Conservation (phyloP, 805 yeast species). For the Ogataea haglerorum region DNA sequence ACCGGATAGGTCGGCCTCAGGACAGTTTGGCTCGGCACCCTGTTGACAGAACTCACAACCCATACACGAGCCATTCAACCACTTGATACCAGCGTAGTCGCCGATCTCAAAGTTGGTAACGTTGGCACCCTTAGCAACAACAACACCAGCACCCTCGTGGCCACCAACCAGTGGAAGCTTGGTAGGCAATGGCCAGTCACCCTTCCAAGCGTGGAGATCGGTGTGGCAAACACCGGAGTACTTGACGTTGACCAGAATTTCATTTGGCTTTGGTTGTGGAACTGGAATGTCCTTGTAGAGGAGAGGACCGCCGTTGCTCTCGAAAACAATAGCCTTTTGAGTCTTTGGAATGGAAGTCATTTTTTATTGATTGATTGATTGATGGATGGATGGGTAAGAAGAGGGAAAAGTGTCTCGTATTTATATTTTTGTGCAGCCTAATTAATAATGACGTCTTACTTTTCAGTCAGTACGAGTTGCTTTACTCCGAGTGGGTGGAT, state of each 20-base stretch:
- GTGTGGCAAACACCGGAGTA: conserved; percentile 95
- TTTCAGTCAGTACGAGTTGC: conserved; percentile 5
- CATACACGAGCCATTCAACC: conserved; percentile 78
- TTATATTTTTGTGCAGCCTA: conserved; percentile 4
- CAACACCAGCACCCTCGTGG: conserved; percentile 87
- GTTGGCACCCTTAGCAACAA: conserved; percentile 69
- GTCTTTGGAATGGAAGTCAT: conserved; percentile 49
- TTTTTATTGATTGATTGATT: background rate
- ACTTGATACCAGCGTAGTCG: conserved; percentile 79
- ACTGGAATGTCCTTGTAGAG: conserved; percentile 73
- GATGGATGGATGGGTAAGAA: background rate
- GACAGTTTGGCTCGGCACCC: conserved; percentile 69
- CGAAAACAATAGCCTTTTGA: conserved; percentile 71
- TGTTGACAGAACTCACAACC: conserved; percentile 71
- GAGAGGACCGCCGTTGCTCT: conserved; percentile 61
- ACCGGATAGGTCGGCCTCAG: conserved; percentile 71
- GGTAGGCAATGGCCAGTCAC: conserved; percentile 83
- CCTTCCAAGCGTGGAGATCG: conserved; percentile 90
- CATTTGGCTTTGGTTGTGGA: conserved; percentile 73
- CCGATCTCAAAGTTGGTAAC: conserved; percentile 74
- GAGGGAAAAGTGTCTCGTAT: conserved; percentile 4
- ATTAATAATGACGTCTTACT: conserved; percentile 1
- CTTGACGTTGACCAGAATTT: conserved; percentile 74
- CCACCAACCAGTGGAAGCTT: conserved; percentile 82
- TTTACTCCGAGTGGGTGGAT: conserved; percentile 7